Base-by-base conservation (phyloP, 2,329 filamentous ascomycete genomes). In the Colletotrichum lupini region DNA sequence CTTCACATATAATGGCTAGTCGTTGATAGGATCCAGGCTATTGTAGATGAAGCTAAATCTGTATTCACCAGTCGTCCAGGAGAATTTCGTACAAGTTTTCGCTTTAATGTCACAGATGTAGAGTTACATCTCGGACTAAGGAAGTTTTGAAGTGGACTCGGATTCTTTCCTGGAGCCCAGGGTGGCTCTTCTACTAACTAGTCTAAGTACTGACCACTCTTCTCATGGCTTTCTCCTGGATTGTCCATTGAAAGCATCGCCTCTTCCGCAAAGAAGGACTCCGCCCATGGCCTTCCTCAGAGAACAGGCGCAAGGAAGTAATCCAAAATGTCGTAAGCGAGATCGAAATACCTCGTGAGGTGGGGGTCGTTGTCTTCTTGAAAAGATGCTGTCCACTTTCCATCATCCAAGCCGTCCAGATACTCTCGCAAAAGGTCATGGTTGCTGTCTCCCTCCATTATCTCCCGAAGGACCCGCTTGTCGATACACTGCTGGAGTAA, bases 401-500 rank as follows among this genome's bases (percentile, higher is more conserved):
- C 87, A 2, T 80, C 79, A 42, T 91, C 87, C 26, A 92, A 77
- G 7, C 81, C 82, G 49, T 85, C 82, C 32, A 92, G 81, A 57
- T 90, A 83, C 73, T 87, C 82, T 52, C 80, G 80, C 76, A 92
- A 87, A 57, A 85, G 78, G 30, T 81, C 78, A 4, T 82, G 75
- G 22, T 80, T 80, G 56, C 79, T 79, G 24, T 76, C 79, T 26
- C 77, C 77, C 5, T 68, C 75, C 19, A 87, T 80, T 16, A 90
- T 76, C 35, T 77, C 76, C 76, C 88, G 85, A 24, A 92, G 77
- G 0, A 80, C 81, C 37, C 84, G 83, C 22, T 79, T 82, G 22
- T 87, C 82, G 12, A 91, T 76, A 72, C 91, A 88, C 7, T 87
- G 85, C 72, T 84, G 83, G 55, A 95, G 80, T 46, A 94, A 83